These are phyloP conservation scores for Claviceps pazoutovae DNA, from an alignment of 2,329 filamentous ascomycete genomes.

Conservation along the genomic window DNA sequence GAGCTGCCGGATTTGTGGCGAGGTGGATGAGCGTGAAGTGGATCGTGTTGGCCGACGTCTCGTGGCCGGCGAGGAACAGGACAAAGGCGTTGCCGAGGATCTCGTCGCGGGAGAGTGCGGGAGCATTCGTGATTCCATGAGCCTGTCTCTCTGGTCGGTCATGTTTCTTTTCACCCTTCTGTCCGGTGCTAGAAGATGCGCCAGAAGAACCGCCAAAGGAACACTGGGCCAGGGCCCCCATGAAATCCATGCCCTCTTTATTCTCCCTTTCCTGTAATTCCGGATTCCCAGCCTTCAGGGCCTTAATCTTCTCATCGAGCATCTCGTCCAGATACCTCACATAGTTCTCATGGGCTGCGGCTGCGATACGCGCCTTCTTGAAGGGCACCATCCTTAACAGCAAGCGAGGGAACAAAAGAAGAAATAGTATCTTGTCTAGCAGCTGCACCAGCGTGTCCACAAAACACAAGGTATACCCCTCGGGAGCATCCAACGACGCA, in stretches of 20 bases:
- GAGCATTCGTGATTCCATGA: constrained; percentile 12
- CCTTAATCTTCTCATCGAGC: constrained; percentile 43
- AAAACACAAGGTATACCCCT: constrained; percentile 51
- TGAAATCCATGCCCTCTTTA: constrained; percentile 37
- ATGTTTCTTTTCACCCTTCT: constrained; percentile 11
- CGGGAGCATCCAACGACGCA: constrained; percentile 28
- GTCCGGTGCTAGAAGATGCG: constrained; percentile 6
- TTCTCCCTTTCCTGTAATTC: constrained; percentile 10
- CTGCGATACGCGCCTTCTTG: constrained; percentile 35
- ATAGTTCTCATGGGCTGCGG: constrained; percentile 47
- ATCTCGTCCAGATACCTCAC: constrained; percentile 56
- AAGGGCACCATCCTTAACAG: constrained; percentile 39
- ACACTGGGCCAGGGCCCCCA: constrained; percentile 28
- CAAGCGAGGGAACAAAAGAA: constrained; percentile 46
- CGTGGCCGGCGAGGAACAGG: constrained; percentile 61
- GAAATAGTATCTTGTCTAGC: constrained; percentile 48
- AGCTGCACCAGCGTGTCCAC: constrained; percentile 46
- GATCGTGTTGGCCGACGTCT: constrained; percentile 63
- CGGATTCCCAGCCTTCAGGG: constrained; percentile 12
- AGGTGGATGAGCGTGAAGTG: constrained; percentile 58
- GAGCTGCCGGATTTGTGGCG: constrained; percentile 48
- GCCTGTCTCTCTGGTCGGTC: constrained; percentile 15
- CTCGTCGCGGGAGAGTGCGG: constrained; percentile 43
- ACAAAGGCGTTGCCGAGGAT: constrained; percentile 61
- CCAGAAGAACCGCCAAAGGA: not conserved